Base-by-base conservation (phyloP, 1,284 basidiomycete genomes). In the Phlebopus sp. region DNA sequence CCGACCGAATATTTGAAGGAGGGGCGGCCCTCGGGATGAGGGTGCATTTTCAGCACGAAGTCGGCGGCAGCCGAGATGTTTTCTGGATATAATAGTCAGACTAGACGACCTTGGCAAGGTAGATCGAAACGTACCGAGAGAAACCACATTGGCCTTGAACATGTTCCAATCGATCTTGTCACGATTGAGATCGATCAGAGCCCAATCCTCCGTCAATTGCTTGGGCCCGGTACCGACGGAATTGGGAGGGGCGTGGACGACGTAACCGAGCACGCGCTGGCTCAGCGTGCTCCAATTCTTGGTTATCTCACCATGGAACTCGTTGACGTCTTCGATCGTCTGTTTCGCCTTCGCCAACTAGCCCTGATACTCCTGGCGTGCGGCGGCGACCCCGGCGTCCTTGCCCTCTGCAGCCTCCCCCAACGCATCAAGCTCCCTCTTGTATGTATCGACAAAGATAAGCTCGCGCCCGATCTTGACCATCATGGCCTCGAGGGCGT, bases 261-360 rank as follows among this genome's bases (percentile, higher is more conserved):
- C 66, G 45, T 51, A 59, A 35, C 71, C 72, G 37, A 72, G 53
- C 25, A 59, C 49, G 44, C 70, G 68, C 52, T 60, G 49, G 37
- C 51, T 42, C 44, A 11, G 21, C 5, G n/a, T n/a, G 18, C 2
- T 35, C 55, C 52, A 55, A 15, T 47, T 5, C 44, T 14, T 55
- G 19, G 21, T 40, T 19, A 58, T 37, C 6, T 54, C 36, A 14
- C 31, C 5, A 45, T 50, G 42, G 37, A 61, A 50, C 11, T 35
- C 11, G 32, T 49, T 31, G 1, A 56, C 37, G 13, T 15, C 27
- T 13, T 19, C 47, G 10, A 51, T 49, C 19, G 52, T 45, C 54
- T 56, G 29, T 34, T 52, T 41, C 37, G 52, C 58, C 49, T 60
- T 49, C 19, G 52, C 48, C 54, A 59, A 15, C 51, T 37, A 15